A percentile compares a stretch with the other conserved stretches of the same genome.
Evolutionary conservation across 2,329 filamentous ascomycete genomes (phyloP).

Genomic region (Penicillium sp.): DNA sequence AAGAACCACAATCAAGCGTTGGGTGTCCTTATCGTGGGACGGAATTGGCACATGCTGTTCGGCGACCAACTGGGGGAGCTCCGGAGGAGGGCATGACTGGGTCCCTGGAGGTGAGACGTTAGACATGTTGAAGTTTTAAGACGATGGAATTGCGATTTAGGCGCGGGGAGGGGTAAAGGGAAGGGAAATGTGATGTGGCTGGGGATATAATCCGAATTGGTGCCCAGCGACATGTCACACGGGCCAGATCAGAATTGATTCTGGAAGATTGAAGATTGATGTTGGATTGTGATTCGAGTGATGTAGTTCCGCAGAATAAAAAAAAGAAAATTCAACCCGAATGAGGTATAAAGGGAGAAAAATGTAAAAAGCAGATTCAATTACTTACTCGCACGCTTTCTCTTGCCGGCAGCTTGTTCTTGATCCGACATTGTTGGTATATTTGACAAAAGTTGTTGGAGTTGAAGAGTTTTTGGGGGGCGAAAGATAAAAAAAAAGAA

Average conservation of each 20-base stretch:
- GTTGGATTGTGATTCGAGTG: not conserved
- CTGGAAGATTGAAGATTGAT: not conserved
- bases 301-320: not conserved
- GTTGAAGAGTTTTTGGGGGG: conserved; percentile 24
- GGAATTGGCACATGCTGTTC: conserved; percentile 87
- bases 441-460: conserved; percentile 9
- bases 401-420: conserved; percentile 35
- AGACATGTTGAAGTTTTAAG: conserved; percentile 24
- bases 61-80: conserved; percentile 85
- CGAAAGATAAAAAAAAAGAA: not conserved
- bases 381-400: conserved; percentile 42
- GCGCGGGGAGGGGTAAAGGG: conserved; percentile 2
- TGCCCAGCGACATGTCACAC: not conserved
- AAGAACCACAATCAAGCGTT: conserved; percentile 89
- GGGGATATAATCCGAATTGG: not conserved
- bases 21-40: conserved; percentile 81
- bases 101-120: conserved; percentile 60
- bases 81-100: conserved; percentile 89
- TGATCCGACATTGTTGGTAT: conserved; percentile 31
- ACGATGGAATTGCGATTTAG: not conserved
- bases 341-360: not conserved
- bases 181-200: not conserved
- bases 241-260: not conserved
- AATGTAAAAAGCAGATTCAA: not conserved
- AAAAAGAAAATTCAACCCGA: not conserved